Evolutionary conservation across 495 filamentous ascomycete species (phyloP).

Genomic region (Neurospora intermedia): DNA sequence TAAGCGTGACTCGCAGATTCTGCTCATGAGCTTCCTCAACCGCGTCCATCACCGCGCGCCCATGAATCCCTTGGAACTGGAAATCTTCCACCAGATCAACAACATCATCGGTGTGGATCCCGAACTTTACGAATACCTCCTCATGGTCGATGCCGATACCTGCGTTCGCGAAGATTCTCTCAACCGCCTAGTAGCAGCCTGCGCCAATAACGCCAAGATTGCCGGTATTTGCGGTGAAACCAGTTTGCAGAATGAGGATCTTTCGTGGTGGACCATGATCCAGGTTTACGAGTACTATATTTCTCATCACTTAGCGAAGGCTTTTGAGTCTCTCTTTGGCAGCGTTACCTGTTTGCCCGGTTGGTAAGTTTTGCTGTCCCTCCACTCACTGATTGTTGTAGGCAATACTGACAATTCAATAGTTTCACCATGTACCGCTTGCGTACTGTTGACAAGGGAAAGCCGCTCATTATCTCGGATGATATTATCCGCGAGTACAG

Average conservation of each 20-base stretch:
- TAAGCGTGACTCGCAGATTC: constrained; percentile 92
- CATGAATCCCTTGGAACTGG: constrained; percentile 92
- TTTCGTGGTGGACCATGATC: constrained; percentile 98
- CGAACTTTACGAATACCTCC: constrained; percentile 90
- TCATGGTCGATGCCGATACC: constrained; percentile 98
- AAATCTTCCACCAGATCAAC: constrained; percentile 98
- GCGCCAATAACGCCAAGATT: constrained; percentile 89
- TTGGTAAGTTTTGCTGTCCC: constrained; percentile 56
- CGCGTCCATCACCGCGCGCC: constrained; percentile 87
- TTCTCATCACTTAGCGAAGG: constrained; percentile 86
- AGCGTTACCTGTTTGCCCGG: constrained; percentile 96
- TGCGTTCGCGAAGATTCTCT: constrained; percentile 86
- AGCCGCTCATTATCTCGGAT: constrained; percentile 84
- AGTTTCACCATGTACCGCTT: constrained; percentile 99
- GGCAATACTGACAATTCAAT: constrained; percentile 21
- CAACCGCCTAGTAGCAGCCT: constrained; percentile 85
- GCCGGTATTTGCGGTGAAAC: constrained; percentile 97
- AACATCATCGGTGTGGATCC: constrained; percentile 98
- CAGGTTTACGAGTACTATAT: constrained; percentile 99
- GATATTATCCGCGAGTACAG: constrained; percentile 79
- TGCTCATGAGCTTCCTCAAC: constrained; percentile 82
- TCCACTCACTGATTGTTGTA: background rate
- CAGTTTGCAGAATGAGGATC: constrained; percentile 86
- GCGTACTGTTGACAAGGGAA: constrained; percentile 82
- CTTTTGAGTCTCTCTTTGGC: constrained; percentile 91